These are phyloP conservation scores for Lepidium aucheri DNA, from an alignment of 345 rosid genomes.

Conservation along the genomic window DNA sequence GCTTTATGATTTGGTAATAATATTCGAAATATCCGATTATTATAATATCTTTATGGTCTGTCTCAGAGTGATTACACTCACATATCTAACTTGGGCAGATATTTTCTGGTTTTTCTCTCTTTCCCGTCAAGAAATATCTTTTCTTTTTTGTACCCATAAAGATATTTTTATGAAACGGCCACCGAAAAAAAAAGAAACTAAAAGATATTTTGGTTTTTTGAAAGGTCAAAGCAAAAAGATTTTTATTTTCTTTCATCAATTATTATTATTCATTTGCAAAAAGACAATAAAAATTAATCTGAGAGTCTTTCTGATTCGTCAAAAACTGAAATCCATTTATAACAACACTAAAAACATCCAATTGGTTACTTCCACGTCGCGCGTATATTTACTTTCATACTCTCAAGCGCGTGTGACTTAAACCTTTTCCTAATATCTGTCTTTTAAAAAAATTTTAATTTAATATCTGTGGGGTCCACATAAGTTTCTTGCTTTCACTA, in stretches of 20 bases:
- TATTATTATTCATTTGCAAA: too few species aligned
- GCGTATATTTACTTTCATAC: neutral
- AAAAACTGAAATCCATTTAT: neutral
- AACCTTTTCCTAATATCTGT: neutral
- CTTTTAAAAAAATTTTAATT: neutral
- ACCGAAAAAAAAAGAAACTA: neutral
- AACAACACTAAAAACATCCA: neutral
- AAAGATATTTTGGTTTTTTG: conserved; percentile 13
- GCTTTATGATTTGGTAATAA: neutral
- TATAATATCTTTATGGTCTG: neutral
- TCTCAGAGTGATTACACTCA: neutral
- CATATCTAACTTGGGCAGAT: conserved; percentile 19
- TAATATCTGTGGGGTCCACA: conserved; percentile 7
- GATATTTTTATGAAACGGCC: conserved; percentile 9
- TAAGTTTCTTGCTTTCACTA: conserved; percentile 28
- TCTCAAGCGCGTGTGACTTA: neutral
- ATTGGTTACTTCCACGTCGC: conserved; percentile 5
- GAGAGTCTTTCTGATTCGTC: conserved; percentile 13
- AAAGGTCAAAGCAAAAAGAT: conserved; percentile 18
- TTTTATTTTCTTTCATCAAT: too few species aligned
- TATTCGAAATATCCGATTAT: too few species aligned
- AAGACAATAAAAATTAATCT: neutral
- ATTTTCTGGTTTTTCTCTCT: neutral
- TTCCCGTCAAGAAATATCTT: conserved; percentile 13
- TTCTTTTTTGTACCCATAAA: neutral